Conservation (phyloP, 2,329 filamentous ascomycete species). For the Plectosphaerella cucumerina region DNA sequence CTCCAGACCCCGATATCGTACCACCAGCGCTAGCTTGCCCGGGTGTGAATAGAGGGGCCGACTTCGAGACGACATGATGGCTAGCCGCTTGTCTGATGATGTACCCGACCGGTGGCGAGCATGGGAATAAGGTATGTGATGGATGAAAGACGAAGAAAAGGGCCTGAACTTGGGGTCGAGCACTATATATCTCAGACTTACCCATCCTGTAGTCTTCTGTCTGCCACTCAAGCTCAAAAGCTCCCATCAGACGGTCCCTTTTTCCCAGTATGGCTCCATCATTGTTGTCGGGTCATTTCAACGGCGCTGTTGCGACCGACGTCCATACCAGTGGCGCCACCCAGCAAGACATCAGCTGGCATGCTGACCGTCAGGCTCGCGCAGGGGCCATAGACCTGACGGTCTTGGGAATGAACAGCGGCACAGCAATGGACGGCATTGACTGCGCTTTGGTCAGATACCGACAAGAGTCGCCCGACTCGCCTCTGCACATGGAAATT, state of each 20-base stretch:
- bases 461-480: conserved; percentile 43
- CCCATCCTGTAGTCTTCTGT: background rate
- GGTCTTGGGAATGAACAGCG: conserved; percentile 6
- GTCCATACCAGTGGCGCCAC: background rate
- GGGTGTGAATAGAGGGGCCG: background rate
- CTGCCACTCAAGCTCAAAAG: background rate
- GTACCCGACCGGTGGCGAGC: background rate
- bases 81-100: background rate
- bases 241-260: background rate
- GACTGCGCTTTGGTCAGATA: conserved; percentile 56
- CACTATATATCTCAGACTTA: background rate
- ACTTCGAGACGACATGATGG: background rate
- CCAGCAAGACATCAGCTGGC: background rate
- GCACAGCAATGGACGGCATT: conserved; percentile 36
- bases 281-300: background rate
- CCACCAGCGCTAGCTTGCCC: too few species aligned
- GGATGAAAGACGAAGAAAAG: background rate
- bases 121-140: background rate
- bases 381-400: background rate
- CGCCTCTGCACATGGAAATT: conserved; percentile 37
- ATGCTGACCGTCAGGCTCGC: background rate
- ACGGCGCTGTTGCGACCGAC: background rate
- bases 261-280: background rate
- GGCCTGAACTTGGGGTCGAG: background rate
- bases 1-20: too few species aligned